Evolutionary conservation across 345 rosid species (phyloP).

Genomic region (Combretum micranthum): DNA sequence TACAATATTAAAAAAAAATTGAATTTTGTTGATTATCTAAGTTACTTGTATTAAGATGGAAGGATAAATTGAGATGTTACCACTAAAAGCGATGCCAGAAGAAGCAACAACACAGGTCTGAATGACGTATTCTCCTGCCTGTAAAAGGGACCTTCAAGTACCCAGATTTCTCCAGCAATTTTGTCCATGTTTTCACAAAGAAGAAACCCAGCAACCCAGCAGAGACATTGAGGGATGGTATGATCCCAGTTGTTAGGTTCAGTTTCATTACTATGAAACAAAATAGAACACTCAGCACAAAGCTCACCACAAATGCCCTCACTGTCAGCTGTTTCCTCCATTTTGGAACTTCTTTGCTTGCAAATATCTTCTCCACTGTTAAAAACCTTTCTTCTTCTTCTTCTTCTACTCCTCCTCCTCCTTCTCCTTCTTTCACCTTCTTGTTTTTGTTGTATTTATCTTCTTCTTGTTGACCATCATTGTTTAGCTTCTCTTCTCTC

Average conservation of each 20-base stretch:
- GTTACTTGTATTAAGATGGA: too few relatives aligned
- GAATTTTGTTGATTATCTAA: too few relatives aligned
- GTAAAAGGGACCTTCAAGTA: slow-evolving; percentile 45
- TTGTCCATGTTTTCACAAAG: slow-evolving; percentile 64
- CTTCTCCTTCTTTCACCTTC: slow-evolving; percentile 3
- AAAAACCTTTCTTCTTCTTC: slow-evolving; percentile 13
- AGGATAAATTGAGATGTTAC: slow-evolving; percentile 19
- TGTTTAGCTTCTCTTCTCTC: too few relatives aligned
- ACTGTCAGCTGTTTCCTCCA: slow-evolving; percentile 63
- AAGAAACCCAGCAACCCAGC: slow-evolving; percentile 71
- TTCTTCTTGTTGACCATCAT: slow-evolving; percentile 8
- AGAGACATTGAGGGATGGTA: slow-evolving; percentile 66
- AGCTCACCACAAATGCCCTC: slow-evolving; percentile 57
- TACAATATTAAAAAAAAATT: too few relatives aligned
- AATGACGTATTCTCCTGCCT: slow-evolving; percentile 75
- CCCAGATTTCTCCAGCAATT: slow-evolving; percentile 33
- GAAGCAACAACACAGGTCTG: slow-evolving; percentile 83
- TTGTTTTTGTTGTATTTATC: slow-evolving; percentile 14
- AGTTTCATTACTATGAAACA: slow-evolving; percentile 69
- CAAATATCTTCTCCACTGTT: slow-evolving; percentile 50
- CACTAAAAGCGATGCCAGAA: slow-evolving; percentile 74
- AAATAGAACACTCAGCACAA: slow-evolving; percentile 47
- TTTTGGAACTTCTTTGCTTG: slow-evolving; percentile 37
- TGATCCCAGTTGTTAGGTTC: slow-evolving; percentile 64
- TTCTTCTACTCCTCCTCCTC: slow-evolving; percentile 3